Evolutionary conservation across 495 filamentous ascomycete species (phyloP), one percentile per base, ranked within the genome.

Genomic region (Aspergillus bridgeri): DNA sequence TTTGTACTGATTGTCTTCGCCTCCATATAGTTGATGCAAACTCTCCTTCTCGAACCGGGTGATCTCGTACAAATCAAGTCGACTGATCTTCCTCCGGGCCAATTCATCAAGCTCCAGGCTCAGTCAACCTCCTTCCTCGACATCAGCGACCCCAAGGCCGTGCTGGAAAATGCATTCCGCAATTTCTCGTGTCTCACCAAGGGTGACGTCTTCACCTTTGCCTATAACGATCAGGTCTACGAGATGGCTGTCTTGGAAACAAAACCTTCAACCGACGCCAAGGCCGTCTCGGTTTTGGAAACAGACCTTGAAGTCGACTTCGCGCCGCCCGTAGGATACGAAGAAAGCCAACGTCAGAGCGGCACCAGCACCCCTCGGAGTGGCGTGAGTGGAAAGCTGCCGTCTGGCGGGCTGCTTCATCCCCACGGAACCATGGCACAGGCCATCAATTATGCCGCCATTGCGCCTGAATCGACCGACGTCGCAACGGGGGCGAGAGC

Each of bases 301-400:
- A 98, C 93, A 0, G 94, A 98, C 75, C 79, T 98, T 5, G 87
- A 88, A 59, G 94, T 98, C 51, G 94, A 98, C 63, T 98, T 98
- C 66, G 94, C 92, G 0, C 78, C 95, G 6, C 94, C 94, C 0
- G 83, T 98, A 5, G 94, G 95, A 59, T 98, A 96, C 65, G 88
- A 95, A 58, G 95, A 98, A 69, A 88, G 90, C 2, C 75, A 77
- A 51, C 75, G 76, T 3, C 74, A 70, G 25, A 84, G 83, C 54
- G 83, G 85, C 1, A 85, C 84, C 43, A 86, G 81, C 65, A 87
- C 86, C 19, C 85, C 85, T 7, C 83, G 89, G 1, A 91, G 88
- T 54, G 82, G 83, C 43, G 70, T 78, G 25, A 76, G 75, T 27
- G 75, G 69, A 7, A 84, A 80, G n/a, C 60, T 88, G 6, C 86